Evolutionary conservation across 192 early-diverging fungal genomes (phyloP).

Genomic region (Coemansia sp.): DNA sequence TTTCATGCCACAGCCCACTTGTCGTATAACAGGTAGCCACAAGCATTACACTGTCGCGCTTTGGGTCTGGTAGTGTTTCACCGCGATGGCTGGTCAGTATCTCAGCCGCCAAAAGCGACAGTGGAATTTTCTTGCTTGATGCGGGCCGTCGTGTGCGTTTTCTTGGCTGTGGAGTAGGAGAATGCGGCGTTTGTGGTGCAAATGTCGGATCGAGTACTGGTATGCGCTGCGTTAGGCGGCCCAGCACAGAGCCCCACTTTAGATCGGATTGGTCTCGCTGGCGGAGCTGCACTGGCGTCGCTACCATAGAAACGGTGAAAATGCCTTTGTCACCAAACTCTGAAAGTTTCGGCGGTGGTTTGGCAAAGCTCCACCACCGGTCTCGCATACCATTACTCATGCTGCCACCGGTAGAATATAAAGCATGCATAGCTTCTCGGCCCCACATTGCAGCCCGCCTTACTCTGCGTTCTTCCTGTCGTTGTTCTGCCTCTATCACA

Average conservation of each 20-base stretch:
- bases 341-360: conserved; percentile 19
- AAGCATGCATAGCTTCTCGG: neutral
- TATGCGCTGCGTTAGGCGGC: conserved; percentile 8
- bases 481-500: neutral
- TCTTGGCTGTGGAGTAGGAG: neutral
- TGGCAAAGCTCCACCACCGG: conserved; percentile 40
- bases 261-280: conserved; percentile 46
- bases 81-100: conserved; percentile 25
- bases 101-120: conserved; percentile 32
- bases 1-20: neutral
- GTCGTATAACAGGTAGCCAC: conserved; percentile 25
- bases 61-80: conserved; percentile 67
- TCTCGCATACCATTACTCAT: neutral
- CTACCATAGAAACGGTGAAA: neutral
- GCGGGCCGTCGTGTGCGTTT: neutral
- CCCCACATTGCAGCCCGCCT: conserved; percentile 35
- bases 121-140: neutral
- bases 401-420: too few relatives aligned
- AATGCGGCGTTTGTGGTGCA: neutral
- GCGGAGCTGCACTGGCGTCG: conserved; percentile 18
- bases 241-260: conserved; percentile 48
- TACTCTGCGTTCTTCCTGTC: neutral
- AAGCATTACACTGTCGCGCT: conserved; percentile 58
- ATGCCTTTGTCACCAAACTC: neutral
- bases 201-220: neutral